Conservation (phyloP, 2,329 filamentous ascomycete species). For the Penicillium sp. region DNA sequence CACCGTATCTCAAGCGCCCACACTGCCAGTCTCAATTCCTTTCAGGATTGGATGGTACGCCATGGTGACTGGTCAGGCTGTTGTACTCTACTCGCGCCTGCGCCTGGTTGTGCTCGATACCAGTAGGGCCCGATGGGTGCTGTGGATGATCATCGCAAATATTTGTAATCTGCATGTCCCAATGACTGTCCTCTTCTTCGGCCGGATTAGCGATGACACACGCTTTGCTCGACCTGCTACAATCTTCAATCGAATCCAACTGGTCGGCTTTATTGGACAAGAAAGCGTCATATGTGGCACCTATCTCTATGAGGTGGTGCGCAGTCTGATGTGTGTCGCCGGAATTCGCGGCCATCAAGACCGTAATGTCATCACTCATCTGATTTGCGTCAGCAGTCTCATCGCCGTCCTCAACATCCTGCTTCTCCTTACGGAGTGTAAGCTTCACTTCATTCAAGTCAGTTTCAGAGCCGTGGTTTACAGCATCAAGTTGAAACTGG, state of each 20-base stretch:
- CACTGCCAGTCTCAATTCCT: conserved; percentile 3
- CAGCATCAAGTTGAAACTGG: background rate
- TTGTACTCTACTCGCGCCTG: conserved; percentile 48
- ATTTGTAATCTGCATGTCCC: conserved; percentile 35
- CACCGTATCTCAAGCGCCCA: conserved; percentile 3
- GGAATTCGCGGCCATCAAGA: background rate
- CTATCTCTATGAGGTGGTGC: background rate
- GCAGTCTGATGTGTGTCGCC: background rate
- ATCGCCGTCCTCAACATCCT: background rate
- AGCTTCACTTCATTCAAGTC: background rate
- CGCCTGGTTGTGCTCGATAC: conserved; percentile 41
- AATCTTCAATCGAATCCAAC: background rate
- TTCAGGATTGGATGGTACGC: conserved; percentile 38
- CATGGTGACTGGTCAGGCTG: conserved; percentile 44
- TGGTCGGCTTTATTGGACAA: background rate
- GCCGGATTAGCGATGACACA: background rate
- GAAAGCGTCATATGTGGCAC: background rate
- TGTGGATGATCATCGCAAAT: conserved; percentile 44
- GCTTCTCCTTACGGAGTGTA: background rate
- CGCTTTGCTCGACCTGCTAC: background rate
- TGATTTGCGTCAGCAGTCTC: background rate
- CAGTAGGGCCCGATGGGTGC: conserved; percentile 32
- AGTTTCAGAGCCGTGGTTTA: background rate
- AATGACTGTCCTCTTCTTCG: too few species aligned
- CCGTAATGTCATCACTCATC: background rate